Evolutionary conservation across 768 basidiomycete species (phyloP), one percentile per base, ranked within the genome.

Genomic region (Russula emetica): DNA sequence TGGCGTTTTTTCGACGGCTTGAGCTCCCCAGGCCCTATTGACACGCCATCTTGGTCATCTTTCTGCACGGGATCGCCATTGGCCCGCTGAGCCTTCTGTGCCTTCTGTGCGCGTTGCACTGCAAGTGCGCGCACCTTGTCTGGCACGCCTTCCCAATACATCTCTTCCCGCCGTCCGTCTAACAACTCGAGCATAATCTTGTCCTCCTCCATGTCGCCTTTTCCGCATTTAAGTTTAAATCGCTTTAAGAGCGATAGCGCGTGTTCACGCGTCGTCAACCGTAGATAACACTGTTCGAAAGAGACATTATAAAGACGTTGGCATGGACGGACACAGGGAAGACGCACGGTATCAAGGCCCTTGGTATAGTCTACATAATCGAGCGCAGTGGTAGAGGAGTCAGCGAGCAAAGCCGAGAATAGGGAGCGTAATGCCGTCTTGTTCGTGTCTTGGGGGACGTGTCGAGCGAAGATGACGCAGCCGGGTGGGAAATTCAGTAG

Each of bases 301-400:
- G 22, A 45, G 44, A 4, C 10, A 8, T 45, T n/a, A 9, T 44
- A n/a, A 10, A 44, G 42, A 44, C 18, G 18, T 44, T 4, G 9
- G 44, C n/a, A 42, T 6, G 1, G 24, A 22, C 54, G 13, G n/a
- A n/a, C n/a, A 36, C 30, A 34, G 40, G n/a, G 7, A 51, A 34
- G 10, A 26, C 84, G 52, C 69, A 91, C 90, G 20, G 81, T 79
- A 66, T 90, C 85, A 79, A 88, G 84, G 18, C 88, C 86, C 71
- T 91, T 92, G 67, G 72, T 84, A 72, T 83, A 92, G 73, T 93
- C 91, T 20, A 92, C 81, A 60, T 94, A 94, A 70, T 92, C 88
- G 32, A 93, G 72, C 2, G 78, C 82, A 0, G 78, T 81, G 8
- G 75, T 74, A 18, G 59, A 22, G 26, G 22, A 68, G 26, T 30